Conservation (phyloP, 2,329 filamentous ascomycete genomes). For the Colletotrichum falcatum region DNA sequence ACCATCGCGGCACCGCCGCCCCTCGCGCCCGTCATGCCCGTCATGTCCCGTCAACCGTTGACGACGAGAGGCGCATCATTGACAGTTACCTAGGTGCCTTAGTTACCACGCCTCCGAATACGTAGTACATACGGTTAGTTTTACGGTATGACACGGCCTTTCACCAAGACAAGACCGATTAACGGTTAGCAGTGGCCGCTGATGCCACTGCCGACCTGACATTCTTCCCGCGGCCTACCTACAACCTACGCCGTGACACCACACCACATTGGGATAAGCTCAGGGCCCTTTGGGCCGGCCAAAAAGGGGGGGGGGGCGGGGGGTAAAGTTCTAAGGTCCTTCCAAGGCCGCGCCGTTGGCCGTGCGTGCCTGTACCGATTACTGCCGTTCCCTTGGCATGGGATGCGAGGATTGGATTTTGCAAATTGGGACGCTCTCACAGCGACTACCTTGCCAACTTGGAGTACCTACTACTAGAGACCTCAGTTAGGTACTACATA, state of each 20-base stretch:
- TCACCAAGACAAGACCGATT: background rate
- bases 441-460: background rate
- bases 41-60: slow-evolving; percentile 13
- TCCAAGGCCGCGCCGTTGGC: slow-evolving; percentile 34
- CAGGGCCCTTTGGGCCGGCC: background rate
- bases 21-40: background rate
- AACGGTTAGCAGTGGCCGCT: slow-evolving; percentile 11
- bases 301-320: background rate
- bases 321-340: slow-evolving; percentile 17
- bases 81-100: too few species aligned
- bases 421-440: background rate
- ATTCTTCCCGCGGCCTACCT: slow-evolving; percentile 11
- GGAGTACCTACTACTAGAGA: too few species aligned
- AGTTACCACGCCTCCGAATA: too few species aligned
- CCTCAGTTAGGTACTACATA: too few species aligned
- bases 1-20: background rate
- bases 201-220: slow-evolving; percentile 32
- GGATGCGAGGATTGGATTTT: slow-evolving; percentile 21
- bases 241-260: too few species aligned
- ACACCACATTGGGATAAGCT: slow-evolving; percentile 29
- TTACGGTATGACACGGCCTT: background rate
- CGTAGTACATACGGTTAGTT: too few species aligned
- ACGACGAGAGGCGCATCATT: slow-evolving; percentile 3
- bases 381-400: slow-evolving; percentile 20
- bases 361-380: background rate